Evolutionary conservation across 164 flowering plant genomes (phyloP), one percentile per base, ranked within the genome.

Genomic region (Kalanchoe fedtschenkoi): DNA sequence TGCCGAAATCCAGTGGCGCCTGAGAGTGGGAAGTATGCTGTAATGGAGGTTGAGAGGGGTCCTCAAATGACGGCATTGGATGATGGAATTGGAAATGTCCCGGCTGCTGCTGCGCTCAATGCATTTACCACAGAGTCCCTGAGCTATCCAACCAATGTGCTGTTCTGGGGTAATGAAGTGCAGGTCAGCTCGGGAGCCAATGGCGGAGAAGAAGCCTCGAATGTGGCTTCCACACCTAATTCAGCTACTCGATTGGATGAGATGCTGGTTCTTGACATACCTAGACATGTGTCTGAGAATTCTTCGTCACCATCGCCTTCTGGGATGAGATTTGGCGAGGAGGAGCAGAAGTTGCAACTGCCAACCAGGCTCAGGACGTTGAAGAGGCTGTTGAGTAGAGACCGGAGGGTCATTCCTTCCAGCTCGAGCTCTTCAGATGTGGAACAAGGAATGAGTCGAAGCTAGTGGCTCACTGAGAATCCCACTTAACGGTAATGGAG

Each of bases 161-260:
- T 86, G 84, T 71, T 81, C 64, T 88, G 90, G 96, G 92, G 90
- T 0, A 66, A 86, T 51, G 73, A 84, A 65, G 72, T 67, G 35
- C 83, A 62, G 62, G 82, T 85, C 2, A 82, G 74, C 65, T 74
- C 77, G 0, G 58, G 71, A 3, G 71, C 46, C 1, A 62, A 59
- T 47, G 30, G 29, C 1, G 10, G 5, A 16, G 55, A 47, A 1
- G 55, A 24, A 47, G 55, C 10, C 19, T 46, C 11, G n/a, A 43
- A 43, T 11, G 11, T 15, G 7, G 4, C 57, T 65, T 44, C 69
- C 2, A 35, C 62, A 1, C 60, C 73, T 13, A 61, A 70, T 4
- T 61, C 62, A 2, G 13, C 58, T 26, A 55, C 33, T 60, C 34
- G 69, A 33, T 62, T 42, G 17, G 69, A 67, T 24, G 76, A 74